Evolutionary conservation across 139 green algal genomes (phyloP), one percentile per base, ranked within the genome.

Genomic region (Picochlorum sp.): DNA sequence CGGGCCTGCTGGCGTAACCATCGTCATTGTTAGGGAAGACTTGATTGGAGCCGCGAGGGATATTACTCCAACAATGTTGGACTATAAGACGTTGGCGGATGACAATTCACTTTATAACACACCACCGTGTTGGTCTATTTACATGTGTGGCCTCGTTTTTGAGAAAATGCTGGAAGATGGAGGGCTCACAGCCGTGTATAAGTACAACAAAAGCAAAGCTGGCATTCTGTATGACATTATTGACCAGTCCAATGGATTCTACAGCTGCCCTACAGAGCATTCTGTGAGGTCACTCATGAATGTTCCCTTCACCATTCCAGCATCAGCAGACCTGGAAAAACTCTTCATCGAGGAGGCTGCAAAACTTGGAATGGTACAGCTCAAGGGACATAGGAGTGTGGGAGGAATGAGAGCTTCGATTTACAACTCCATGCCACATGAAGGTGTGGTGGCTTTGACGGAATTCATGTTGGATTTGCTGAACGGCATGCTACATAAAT

Each of bases 91-190:
- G 20, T 83, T 90, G 62, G 82, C 77, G 6, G 86, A 94, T 18
- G 91, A 97, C 73, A 83, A 89, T 49, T 93, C 80, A 21, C 84
- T 98, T 80, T 98, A 98, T 81, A 99, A 99, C 85, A 99, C 94
- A 1, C 94, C 94, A 2, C 91, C 94, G 38, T 98, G 91, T 83
- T 99, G 81, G 84, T 63, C 84, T 63, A 96, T 97, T 71, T 99
- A 99, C 82, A 85, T 98, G 6, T 97, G 88, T 71, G 92, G 94
- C 56, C 80, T 99, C 1, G 90, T 98, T 3, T 98, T 99, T 73
- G 74, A 88, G n/a, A 80, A 96, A 54, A 83, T 98, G 54, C 57
- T 96, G 1, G 37, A 23, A 16, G 47, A 69, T 23, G 79, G 79
- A 16, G 79, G 79, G 23, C 65, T 85, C 26, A 13, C 64, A 15